Base-by-base conservation (phyloP, 768 basidiomycete species). In the Tremella fuciformis region DNA sequence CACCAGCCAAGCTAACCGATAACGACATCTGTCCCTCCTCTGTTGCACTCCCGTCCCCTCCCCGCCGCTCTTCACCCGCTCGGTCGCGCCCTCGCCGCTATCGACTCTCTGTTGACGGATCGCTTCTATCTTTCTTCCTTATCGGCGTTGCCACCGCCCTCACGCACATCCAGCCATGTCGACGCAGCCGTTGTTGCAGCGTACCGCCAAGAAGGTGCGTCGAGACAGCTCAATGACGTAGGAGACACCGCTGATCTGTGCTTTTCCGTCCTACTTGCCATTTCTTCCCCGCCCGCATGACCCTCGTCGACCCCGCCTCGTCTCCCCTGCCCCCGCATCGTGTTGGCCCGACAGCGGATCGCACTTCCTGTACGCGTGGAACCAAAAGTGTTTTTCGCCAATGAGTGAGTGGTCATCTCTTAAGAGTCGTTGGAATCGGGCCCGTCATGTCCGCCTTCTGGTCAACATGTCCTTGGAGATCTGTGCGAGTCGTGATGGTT, bases 121-220 rank as follows among this genome's bases (percentile, higher is more conserved):
- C 4, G 29, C 29, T 34, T 34, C 29, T 34, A 34, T 34, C 29
- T 34, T 4, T 34, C 29, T 34, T 4, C 29, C 29, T 34, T 34
- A 34, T 34, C 29, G 11, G 29, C 29, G 29, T 34, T 11, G 29
- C 29, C 29, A 34, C 29, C 11, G 29, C 29, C 29, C 29, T 11
- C 29, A 34, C 29, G 11, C 11, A 24, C 24, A 21, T 25, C 9
- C 19, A 21, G 58, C 38, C 53, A 99, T 97, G 96, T 98, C 96
- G 16, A 96, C 91, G 46, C 96, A 98, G 77, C 96, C 96, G 24
- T 84, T 98, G 52, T 87, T 99, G 21, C 94, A 97, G 78, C 86
- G 96, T 60, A 94, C 92, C 8, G 88, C 91, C 0, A 82, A 84
- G 58, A 97, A 77, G 73, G 74, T 73, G 49, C 48, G 68, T 64